Base-by-base conservation (phyloP, 495 filamentous ascomycete species). In the Lophiostoma macrostomum region DNA sequence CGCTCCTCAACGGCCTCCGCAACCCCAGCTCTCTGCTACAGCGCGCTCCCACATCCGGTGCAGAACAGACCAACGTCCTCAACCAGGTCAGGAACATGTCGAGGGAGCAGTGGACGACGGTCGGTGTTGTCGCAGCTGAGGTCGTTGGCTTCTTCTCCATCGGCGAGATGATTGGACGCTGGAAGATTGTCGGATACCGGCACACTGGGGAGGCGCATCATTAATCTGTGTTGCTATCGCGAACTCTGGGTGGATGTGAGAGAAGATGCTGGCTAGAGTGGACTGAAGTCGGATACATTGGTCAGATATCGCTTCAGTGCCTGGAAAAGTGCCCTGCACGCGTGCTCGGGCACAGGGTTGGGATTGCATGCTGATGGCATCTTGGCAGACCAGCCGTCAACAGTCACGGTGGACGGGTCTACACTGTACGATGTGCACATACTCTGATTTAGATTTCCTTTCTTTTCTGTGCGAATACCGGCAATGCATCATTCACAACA, bases 61-160 rank as follows among this genome's bases (percentile, higher is more conserved):
- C 67, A 39, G 69, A 76, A 19, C 74, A 79, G 48, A 54, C 71
- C 67, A 61, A 64, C 62, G 66, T 86, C 56, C 65, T 93, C 51
- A 74, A 80, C 65, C 76, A 76, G 51, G 66, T 86, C 55, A 80
- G 88, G 64, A 87, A 83, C 70, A 43, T 91, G 64, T 84, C 77
- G 70, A 75, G 70, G 40, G 75, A 81, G 66, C 81, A 95, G 68
- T 55, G 90, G 47, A 77, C 76, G 22, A 67, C 86, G 19, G 82
- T 73, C 45, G 87, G 85, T 66, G 86, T 99, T 45, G 70, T 95
- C 52, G 65, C 73, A 31, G 91, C 91, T 30, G 93, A 99, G 75
- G 79, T 88, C 41, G 71, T 99, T 51, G 93, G 93, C 46, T 97
- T 99, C 80, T 99, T 97, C 80, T 91, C 90, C 14, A 81, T 99